These are phyloP conservation scores for Coelastrella sp. DNA, from an alignment of 139 green algal species.

Conservation along the genomic window DNA sequence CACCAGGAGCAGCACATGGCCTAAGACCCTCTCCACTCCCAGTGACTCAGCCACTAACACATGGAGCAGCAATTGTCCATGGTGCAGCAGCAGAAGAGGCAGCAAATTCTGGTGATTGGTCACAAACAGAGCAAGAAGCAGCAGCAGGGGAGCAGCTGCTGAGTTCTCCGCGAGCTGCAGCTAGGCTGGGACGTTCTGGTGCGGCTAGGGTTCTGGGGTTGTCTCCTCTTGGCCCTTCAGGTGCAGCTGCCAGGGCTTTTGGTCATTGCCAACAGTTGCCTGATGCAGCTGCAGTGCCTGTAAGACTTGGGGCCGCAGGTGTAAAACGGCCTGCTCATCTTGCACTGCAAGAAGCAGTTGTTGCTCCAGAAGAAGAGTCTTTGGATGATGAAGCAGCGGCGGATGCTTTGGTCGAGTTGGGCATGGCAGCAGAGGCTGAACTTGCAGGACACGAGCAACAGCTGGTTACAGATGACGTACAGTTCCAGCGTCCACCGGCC, in stretches of 20 bases:
- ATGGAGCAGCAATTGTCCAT: neutral
- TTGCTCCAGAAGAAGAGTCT: conserved; percentile 22
- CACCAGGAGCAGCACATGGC: neutral
- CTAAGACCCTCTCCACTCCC: neutral
- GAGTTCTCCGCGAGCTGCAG: conserved; percentile 22
- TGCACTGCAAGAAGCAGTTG: conserved; percentile 2
- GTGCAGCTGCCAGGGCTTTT: neutral
- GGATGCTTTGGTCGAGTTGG: conserved; percentile 33
- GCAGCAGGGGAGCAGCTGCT: conserved; percentile 1
- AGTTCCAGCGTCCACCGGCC: neutral
- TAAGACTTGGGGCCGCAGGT: neutral
- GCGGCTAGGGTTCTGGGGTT: neutral
- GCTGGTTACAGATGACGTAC: conserved; percentile 15
- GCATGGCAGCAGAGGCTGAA: conserved; percentile 29
- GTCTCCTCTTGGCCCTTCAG: neutral
- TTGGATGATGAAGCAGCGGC: conserved; percentile 26
- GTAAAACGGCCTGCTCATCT: conserved; percentile 1
- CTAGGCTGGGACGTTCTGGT: neutral
- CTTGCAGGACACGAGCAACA: neutral
- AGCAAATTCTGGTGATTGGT: conserved; percentile 47
- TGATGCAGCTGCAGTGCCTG: neutral
- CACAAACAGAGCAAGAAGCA: conserved; percentile 39
- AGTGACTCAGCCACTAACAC: neutral
- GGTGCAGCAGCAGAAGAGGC: neutral
- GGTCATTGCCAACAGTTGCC: neutral